Percentiles rank a stretch among this genome's conserved stretches.
phyloP scores from a whole-genome alignment of 495 filamentous ascomycete species.

The Polyplosphaeria fusca region DNA sequence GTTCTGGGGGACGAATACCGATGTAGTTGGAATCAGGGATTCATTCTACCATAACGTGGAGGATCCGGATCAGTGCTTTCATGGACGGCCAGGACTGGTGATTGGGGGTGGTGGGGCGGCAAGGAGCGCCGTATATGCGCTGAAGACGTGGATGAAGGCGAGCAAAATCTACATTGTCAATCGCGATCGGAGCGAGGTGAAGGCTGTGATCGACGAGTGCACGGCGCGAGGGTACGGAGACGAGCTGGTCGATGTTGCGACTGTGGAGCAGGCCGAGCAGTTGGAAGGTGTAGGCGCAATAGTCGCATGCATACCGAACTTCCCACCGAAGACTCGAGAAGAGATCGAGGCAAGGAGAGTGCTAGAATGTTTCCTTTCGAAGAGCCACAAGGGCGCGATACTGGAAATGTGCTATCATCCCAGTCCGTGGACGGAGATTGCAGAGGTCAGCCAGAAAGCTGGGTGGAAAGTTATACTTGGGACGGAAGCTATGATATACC shows the following conservation, averaged over 20 bases:
- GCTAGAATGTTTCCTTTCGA: slow-evolving; percentile 53
- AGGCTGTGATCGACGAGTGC: slow-evolving; percentile 58
- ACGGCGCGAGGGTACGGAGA: slow-evolving; percentile 50
- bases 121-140: slow-evolving; percentile 65
- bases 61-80: slow-evolving; percentile 46
- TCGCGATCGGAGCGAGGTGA: slow-evolving; percentile 60
- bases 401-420: slow-evolving; percentile 82
- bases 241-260: slow-evolving; percentile 54
- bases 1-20: slow-evolving; percentile 70
- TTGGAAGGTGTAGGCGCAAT: slow-evolving; percentile 59
- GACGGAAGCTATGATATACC: slow-evolving; percentile 70
- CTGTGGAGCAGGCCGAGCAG: slow-evolving; percentile 52
- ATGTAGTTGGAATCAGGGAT: slow-evolving; percentile 69
- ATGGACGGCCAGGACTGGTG: slow-evolving; percentile 57
- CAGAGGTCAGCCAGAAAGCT: slow-evolving; percentile 49
- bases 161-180: slow-evolving; percentile 69
- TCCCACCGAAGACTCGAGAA: slow-evolving; percentile 56
- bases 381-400: slow-evolving; percentile 58
- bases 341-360: slow-evolving; percentile 57
- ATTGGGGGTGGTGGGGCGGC: slow-evolving; percentile 68
- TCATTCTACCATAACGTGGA: slow-evolving; percentile 60
- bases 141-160: slow-evolving; percentile 62
- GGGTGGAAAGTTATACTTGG: slow-evolving; percentile 70
- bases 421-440: slow-evolving; percentile 62
- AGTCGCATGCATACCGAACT: slow-evolving; percentile 68